These are phyloP conservation scores for Candida sithepensis DNA, from an alignment of 805 yeast genomes.

Conservation along the genomic window DNA sequence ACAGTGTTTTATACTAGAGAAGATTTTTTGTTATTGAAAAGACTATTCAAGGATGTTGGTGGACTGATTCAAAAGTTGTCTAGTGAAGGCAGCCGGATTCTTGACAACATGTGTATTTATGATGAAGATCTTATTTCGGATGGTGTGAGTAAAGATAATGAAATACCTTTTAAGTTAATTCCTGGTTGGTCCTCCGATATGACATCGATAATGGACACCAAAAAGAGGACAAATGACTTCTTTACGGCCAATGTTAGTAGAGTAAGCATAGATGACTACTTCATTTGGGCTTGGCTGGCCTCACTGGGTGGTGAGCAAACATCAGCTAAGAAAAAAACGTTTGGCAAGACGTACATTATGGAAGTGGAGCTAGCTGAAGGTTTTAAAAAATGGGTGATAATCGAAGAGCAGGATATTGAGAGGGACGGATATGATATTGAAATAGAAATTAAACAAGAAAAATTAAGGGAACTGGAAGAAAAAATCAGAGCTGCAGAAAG, in stretches of 20 bases:
- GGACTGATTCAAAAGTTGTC: conserved; percentile 64
- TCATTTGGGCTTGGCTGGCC: conserved; percentile 89
- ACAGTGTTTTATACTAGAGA: conserved; percentile 70
- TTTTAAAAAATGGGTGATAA: conserved; percentile 71
- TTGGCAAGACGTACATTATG: conserved; percentile 78
- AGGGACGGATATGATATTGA: conserved; percentile 34
- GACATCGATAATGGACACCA: conserved; percentile 21
- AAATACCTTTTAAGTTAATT: conserved; percentile 25
- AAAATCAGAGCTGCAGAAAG: conserved; percentile 26
- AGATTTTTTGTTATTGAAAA: conserved; percentile 70
- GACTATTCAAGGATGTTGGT: conserved; percentile 56
- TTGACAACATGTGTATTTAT: conserved; percentile 35
- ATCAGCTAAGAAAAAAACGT: conserved; percentile 55
- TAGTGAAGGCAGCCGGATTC: conserved; percentile 63
- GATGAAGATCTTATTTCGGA: conserved; percentile 35
- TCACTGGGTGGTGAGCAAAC: conserved; percentile 74
- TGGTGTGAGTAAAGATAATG: conserved; percentile 32
- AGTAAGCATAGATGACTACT: conserved; percentile 79
- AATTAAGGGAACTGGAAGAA: conserved; percentile 26
- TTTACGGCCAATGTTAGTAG: conserved; percentile 50
- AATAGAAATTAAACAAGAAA: conserved; percentile 32
- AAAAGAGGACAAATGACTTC: conserved; percentile 25
- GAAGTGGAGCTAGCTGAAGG: conserved; percentile 77
- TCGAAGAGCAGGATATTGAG: conserved; percentile 60
- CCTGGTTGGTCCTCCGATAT: conserved; percentile 36